Base-by-base conservation (phyloP, 1,284 basidiomycete species). In the Pseudozyma sp. region DNA sequence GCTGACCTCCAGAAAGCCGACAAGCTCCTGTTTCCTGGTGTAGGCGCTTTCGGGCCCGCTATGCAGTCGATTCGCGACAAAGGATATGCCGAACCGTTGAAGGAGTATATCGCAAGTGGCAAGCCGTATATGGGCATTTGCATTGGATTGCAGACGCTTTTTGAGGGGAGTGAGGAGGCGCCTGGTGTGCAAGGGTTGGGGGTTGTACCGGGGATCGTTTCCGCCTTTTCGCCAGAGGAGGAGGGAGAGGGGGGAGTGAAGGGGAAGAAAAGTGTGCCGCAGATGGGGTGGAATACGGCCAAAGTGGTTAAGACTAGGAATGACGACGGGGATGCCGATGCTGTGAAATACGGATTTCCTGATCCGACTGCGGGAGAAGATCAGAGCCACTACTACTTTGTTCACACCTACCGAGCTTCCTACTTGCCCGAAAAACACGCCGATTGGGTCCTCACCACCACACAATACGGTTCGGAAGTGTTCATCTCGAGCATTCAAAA, bases 21-120 rank as follows among this genome's bases (percentile, higher is more conserved):
- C 61, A 92, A 91, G 86, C 91, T 99, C 82, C 89, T 99, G 80
- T 99, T 99, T 85, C 97, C 97, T 52, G 97, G 97, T n/a, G 97
- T 99, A 47, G 97, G 97, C 31, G 90, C 94, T 8, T 99, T 98
- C 85, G 91, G 92, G 59, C 91, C 92, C 45, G 97, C 96, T 10
- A 91, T 97, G 80, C 88, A 89, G 55, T 91, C 92, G 61, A 90
- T 99, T 51, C 86, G 88, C 45, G 85, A 88, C 16, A 91, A 91
- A 74, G 93, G 92, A 39, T 90, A 95, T 64, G 88, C 92, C 38
- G 90, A 93, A 76, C 94, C 94, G 39, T 88, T 99, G 56, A 90
- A 89, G 67, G 86, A 89, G 57, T 99, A 98, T 86, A 92, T 99
- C 78, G 87, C 87, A 19, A 94, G 93, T 13, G 97, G 97, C 38